Conservation (phyloP, 192 early-diverging fungal species). For the Linnemannia hyalina region DNA sequence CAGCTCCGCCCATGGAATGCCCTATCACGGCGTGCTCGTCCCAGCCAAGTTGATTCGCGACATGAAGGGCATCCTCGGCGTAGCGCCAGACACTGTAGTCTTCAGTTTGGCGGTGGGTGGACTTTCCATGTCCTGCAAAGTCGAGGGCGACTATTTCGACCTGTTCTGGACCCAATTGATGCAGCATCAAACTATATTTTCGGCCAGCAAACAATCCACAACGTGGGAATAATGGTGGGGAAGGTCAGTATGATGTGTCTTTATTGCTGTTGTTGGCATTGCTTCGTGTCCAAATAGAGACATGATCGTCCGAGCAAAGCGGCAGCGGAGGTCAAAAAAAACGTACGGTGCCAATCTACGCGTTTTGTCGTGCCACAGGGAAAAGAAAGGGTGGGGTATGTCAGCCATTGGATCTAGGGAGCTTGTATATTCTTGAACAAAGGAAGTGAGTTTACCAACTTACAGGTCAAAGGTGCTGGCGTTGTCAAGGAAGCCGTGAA, state of each 20-base stretch:
- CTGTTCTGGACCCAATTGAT: slow-evolving; percentile 41
- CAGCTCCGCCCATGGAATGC: slow-evolving; percentile 53
- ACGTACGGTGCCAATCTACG: slow-evolving; percentile 32
- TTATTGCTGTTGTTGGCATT: neutral
- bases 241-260: neutral
- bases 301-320: neutral
- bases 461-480: slow-evolving; percentile 47
- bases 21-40: slow-evolving; percentile 42
- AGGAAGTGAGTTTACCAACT: neutral
- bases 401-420: neutral
- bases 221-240: neutral
- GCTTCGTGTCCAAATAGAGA: neutral
- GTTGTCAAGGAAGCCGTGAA: slow-evolving; percentile 52
- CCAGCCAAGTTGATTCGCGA: slow-evolving; percentile 42
- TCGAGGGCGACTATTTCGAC: slow-evolving; percentile 49
- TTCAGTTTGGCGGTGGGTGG: slow-evolving; percentile 34
- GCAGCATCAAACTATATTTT: slow-evolving; percentile 18
- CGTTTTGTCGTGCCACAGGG: neutral
- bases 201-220: neutral
- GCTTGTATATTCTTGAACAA: neutral
- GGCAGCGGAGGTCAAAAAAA: slow-evolving; percentile 1
- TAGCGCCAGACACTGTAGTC: slow-evolving; percentile 53
- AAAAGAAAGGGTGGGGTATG: neutral
- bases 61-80: slow-evolving; percentile 38
- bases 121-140: slow-evolving; percentile 46